Base-by-base conservation (phyloP, 371 early-diverging fungal genomes). In the Apophysomyces sp. region DNA sequence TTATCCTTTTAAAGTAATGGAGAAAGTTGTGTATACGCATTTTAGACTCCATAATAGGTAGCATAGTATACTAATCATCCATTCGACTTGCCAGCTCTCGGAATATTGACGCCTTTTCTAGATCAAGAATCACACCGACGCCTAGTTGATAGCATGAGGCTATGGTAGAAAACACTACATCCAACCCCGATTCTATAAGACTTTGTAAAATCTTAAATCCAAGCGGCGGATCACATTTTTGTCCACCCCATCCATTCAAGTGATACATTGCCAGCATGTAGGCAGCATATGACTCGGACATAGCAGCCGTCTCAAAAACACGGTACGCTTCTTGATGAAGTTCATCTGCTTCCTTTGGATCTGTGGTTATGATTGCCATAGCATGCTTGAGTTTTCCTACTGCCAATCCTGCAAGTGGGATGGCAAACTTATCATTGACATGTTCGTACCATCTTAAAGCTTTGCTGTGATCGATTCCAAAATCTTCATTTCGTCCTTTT, bases 191-290 rank as follows among this genome's bases (percentile, higher is more conserved):
- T 29, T 39, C 29, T 5, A 63, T 67, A 16, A 64, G 34, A 24
- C 51, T 44, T 2, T 58, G 31, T 13, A 71, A 51, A 5, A 28
- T 13, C 21, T 52, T 29, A 31, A 71, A 64, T n/a, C 64, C 71
- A 11, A 16, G n/a, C 4, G 21, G 29, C 2, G 60, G 58, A 34
- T 66, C 52, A 12, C 41, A 60, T 28, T 60, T 34, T 16, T 55
- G 30, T 12, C 52, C 24, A 21, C 55, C 60, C 71, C 71, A 71
- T 9, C 67, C 71, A 29, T 66, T 29, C 15, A 71, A 55, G 21
- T 71, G 64, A 29, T 71, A 71, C 16, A 71, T 51, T 4, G 63
- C 67, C 1, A 71, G 55, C 67, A 71, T 60, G 32, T 58, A 40
- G 31, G 66, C 54, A 32, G 71, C 71, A 30, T 53, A 34, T 13